Evolutionary conservation across 108 stramenopile species (phyloP), one percentile per base, ranked within the genome.

Genomic region (Skeletonema costatum): DNA sequence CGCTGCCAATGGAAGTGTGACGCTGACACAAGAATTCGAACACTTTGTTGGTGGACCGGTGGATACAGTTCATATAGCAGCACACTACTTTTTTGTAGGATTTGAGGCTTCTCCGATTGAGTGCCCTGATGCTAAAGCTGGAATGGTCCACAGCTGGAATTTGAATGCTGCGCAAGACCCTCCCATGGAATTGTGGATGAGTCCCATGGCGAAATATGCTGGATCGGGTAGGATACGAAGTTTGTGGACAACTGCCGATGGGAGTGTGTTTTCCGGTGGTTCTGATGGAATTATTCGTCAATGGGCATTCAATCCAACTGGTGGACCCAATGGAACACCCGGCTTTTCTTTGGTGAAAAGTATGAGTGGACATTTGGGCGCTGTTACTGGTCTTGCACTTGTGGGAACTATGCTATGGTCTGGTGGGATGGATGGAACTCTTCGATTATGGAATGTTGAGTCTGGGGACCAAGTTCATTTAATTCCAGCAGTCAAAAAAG

Each of bases 81-180:
- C 87, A 32, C 82, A 87, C 76, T 90, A 82, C 74, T 83, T 95
- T 51, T 92, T 75, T 91, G 89, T 75, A n/a, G 94, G 90, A 12
- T 93, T 92, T 71, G 94, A 96, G 80, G 84, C 32, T 53, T 84
- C 59, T 71, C 87, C 68, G 41, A 67, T 60, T 35, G 68, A 65
- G 64, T 50, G 74, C 81, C 32, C 94, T 6, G 82, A 84, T 69
- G 84, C 85, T 10, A 81, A 80, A 10, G 92, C 89, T 9, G 94
- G 94, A 4, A 93, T 96, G 92, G 77, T 91, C 46, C 90, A 92
- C 68, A 89, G 85, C 8, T 96, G 94, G 94, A 93, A 96, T 59
- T 73, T 96, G 38, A 74, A 74, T 69, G 75, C 79, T 42, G 84
- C 94, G 6, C 60, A 63, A 36, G 87, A 90, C 41, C 92, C 94